phyloP scores from a whole-genome alignment of 257 asterid genomes.

The Solanum boliviense region DNA sequence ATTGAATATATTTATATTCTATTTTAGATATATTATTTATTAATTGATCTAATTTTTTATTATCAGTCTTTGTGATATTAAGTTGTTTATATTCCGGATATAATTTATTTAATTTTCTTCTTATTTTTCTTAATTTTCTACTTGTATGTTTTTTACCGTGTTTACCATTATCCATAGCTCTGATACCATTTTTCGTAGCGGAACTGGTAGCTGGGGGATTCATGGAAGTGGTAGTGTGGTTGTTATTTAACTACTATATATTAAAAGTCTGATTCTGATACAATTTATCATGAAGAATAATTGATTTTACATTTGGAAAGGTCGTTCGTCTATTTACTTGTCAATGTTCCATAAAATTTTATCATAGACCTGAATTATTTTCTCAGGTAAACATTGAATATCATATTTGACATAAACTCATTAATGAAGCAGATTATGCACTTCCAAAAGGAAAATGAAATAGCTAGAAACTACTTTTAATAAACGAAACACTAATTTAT shows the following conservation, averaged over 20 bases:
- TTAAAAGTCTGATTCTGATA: not conserved
- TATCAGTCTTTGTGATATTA: no score
- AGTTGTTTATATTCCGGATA: no score
- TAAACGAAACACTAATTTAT: not conserved
- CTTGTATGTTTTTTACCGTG: no score
- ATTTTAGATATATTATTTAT: no score
- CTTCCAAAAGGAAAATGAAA: not conserved
- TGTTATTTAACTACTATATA: not conserved
- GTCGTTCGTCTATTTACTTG: not conserved
- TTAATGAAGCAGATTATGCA: not conserved
- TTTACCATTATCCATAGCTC: no score
- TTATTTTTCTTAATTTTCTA: no score
- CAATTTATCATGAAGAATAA: not conserved
- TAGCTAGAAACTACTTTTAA: not conserved
- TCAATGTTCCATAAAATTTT: not conserved
- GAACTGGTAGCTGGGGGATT: no score
- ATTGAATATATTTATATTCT: no score
- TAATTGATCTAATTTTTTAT: no score
- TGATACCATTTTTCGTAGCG: no score
- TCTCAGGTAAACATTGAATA: not conserved
- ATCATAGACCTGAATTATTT: not conserved
- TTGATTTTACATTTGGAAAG: not conserved
- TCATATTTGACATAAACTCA: not conserved
- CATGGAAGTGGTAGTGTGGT: no score
- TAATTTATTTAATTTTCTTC: no score